Base-by-base conservation (phyloP, 169 alveolate species). In the Cystoisospora suis region DNA sequence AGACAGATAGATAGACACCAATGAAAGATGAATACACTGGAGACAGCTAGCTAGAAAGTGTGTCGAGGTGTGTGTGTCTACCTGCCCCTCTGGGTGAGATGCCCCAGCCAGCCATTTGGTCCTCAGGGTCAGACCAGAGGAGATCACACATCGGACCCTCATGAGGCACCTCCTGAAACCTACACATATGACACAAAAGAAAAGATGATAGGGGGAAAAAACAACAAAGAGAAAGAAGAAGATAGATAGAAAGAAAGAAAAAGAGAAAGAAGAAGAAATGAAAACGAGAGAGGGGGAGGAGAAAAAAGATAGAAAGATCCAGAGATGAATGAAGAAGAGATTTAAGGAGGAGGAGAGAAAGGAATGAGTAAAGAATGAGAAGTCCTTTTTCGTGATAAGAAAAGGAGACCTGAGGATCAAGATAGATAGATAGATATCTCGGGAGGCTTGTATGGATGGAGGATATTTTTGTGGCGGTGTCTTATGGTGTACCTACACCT, bases 91-190 rank as follows among this genome's bases (percentile, higher is more conserved):
- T 95, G 5, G 99, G 99, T 75, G 99, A 96, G 56, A 98, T 97
- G n/a, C 99, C 99, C 99, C 99, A 99, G 58, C 99, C 99, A 29
- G 69, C 42, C 65, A 96, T 93, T 81, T 97, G 97, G 70, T 99
- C 99, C 88, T 99, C 99, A 5, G 99, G 99, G 93, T 99, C 99
- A 49, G 99, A 97, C 99, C 99, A 99, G 95, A 99, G 97, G 70
- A 99, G 95, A 94, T 99, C 99, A 92, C 99, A 98, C 99, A 99
- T 98, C 2, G 99, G 99, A 7, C 99, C 99, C 94, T 98, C 99
- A 93, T 98, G 99, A 4, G 99, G 99, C 38, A 99, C 99, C 96
- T 99, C 99, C 91, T 97, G 96, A 12, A 93, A 90, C 45, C 95
- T 88, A 65, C 3, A 47, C 2, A 3, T 29, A 44, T 38, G 29